Percentiles rank a stretch among this genome's conserved stretches.
phyloP scores from a whole-genome alignment of 2,329 filamentous ascomycete species.

The Paracoccidioides lutzii region DNA sequence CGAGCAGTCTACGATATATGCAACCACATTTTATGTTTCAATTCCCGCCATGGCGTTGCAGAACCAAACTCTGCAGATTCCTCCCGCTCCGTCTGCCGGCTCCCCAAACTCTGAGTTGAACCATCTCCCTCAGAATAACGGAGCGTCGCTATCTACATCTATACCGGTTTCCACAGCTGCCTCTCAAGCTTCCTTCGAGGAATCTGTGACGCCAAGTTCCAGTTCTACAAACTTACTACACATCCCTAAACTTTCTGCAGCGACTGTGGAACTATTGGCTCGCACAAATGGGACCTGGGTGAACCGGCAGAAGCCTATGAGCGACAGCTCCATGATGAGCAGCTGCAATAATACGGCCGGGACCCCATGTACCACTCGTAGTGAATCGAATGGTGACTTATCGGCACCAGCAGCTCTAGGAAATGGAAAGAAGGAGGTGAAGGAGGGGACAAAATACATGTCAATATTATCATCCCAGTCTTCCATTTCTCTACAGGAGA shows the following conservation, averaged over 20 bases:
- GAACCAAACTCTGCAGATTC: not conserved
- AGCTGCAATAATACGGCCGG: not conserved
- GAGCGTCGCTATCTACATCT: not conserved
- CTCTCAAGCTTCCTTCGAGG: not conserved
- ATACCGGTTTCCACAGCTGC: not conserved
- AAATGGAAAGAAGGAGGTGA: not conserved
- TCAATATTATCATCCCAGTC: not conserved
- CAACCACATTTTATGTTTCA: not conserved
- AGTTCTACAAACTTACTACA: not conserved
- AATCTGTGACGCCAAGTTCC: not conserved
- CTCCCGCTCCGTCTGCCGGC: not conserved
- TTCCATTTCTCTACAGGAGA: not conserved
- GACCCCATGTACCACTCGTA: not conserved
- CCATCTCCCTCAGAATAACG: not conserved
- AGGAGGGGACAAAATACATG: not conserved
- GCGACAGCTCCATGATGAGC: not conserved
- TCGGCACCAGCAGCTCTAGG: not conserved
- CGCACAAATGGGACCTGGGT: conserved; percentile 1
- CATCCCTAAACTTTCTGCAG: conserved; percentile 5
- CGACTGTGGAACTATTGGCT: conserved; percentile 2
- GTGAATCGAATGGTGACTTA: not conserved
- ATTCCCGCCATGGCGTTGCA: not conserved
- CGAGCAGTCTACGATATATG: not conserved
- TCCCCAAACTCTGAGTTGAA: not conserved
- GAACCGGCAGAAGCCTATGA: not conserved